These are phyloP conservation scores for Amaranthus tricolor DNA, from an alignment of 179 eudicot species.

Conservation along the genomic window DNA sequence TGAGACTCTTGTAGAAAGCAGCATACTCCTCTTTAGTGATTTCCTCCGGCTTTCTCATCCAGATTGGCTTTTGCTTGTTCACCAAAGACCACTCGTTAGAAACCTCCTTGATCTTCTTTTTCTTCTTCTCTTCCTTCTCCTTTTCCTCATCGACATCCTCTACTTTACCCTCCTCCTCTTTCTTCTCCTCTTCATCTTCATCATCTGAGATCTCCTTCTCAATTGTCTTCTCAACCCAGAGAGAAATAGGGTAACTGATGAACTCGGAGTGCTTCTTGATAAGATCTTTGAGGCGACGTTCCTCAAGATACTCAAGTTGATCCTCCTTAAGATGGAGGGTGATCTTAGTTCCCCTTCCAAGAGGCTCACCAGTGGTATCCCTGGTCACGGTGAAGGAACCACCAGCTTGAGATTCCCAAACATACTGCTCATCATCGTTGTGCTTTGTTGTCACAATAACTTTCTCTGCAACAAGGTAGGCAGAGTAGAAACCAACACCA, in stretches of 20 bases:
- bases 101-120: constrained; percentile 79
- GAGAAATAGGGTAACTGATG: constrained; percentile 84
- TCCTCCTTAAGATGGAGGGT: constrained; percentile 71
- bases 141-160: constrained; percentile 87
- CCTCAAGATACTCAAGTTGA: constrained; percentile 88
- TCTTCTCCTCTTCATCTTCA: constrained; percentile 79
- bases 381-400: constrained; percentile 86
- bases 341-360: constrained; percentile 84
- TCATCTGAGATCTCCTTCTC: constrained; percentile 91
- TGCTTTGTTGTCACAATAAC: constrained; percentile 76
- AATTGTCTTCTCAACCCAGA: constrained; percentile 78
- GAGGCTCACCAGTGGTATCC: constrained; percentile 63
- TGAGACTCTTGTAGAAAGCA: constrained; percentile 84
- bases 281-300: constrained; percentile 73
- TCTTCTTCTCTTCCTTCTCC: constrained; percentile 83
- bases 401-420: constrained; percentile 89
- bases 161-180: constrained; percentile 80
- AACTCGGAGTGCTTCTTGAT: constrained; percentile 86
- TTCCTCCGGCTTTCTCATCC: constrained; percentile 93
- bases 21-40: constrained; percentile 78
- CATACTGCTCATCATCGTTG: constrained; percentile 82
- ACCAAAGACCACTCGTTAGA: constrained; percentile 68
- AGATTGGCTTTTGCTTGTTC: constrained; percentile 82
- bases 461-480: constrained; percentile 68
- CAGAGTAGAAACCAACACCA: constrained; percentile 71